Evolutionary conservation across 2,329 filamentous ascomycete species (phyloP).

Genomic region (Orbilia javanica): DNA sequence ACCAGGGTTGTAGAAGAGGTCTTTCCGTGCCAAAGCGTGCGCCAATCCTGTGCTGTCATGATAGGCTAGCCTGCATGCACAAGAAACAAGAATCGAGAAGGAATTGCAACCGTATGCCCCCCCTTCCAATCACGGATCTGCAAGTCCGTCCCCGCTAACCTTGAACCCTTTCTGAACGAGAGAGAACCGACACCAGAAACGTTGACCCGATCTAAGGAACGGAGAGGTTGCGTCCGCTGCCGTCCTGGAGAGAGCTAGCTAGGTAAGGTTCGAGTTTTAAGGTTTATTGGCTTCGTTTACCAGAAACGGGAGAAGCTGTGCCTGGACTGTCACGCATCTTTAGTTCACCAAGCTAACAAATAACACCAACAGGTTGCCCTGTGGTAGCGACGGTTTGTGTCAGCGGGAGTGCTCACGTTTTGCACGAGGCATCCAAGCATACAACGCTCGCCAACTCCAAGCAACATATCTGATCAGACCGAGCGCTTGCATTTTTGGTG

Average conservation of each 20-base stretch:
- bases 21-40: constrained; percentile 56
- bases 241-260: constrained; percentile 31
- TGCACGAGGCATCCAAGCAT: constrained; percentile 37
- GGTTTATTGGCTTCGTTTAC: constrained; percentile 55
- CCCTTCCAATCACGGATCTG: constrained; percentile 57
- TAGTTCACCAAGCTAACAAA: constrained; percentile 10
- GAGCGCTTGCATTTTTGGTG: constrained; percentile 45
- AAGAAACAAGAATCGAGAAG: constrained; percentile 44
- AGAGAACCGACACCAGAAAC: constrained; percentile 19
- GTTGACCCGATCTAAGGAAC: constrained; percentile 52
- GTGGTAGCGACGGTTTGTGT: constrained; percentile 56
- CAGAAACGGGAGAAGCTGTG: constrained; percentile 23
- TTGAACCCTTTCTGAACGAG: constrained; percentile 31
- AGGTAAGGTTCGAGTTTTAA: constrained; percentile 50
- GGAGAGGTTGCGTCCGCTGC: constrained; percentile 58
- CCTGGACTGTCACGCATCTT: constrained; percentile 17
- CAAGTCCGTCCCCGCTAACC: constrained; percentile 42
- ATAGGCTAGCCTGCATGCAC: constrained; percentile 45
- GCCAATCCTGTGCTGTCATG: constrained; percentile 49
- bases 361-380: constrained; percentile 33
- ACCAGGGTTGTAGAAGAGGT: constrained; percentile 40
- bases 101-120: constrained; percentile 30
- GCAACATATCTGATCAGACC: constrained; percentile 52
- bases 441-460: constrained; percentile 53
- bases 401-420: constrained; percentile 55